phyloP scores from a whole-genome alignment of 257 asterid species.

The Nicotiana noctiflora region DNA sequence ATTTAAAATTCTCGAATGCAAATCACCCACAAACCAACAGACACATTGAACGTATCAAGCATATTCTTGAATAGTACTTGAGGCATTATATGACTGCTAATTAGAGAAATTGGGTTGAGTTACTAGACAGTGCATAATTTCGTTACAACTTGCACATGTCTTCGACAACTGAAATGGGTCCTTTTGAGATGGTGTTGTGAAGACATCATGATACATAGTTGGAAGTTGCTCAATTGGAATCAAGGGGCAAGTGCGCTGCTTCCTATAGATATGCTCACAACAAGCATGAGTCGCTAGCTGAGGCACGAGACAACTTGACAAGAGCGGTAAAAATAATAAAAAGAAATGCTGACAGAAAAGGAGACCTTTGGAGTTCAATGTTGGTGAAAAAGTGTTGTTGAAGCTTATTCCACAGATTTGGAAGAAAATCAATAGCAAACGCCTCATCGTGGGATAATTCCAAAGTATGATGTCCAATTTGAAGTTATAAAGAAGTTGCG shows the following conservation, averaged over 20 bases:
- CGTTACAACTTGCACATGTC: neutral
- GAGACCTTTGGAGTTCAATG: too few species aligned
- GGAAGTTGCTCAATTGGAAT: too few species aligned
- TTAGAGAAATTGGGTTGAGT: neutral
- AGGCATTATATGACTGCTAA: neutral
- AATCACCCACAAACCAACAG: neutral
- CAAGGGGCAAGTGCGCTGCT: neutral
- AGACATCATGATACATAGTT: too few species aligned
- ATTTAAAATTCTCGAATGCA: neutral
- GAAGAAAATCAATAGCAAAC: too few species aligned
- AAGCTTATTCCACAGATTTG: too few species aligned
- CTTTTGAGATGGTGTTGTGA: too few species aligned
- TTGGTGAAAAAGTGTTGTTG: too few species aligned
- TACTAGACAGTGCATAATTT: neutral
- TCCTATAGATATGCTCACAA: too few species aligned
- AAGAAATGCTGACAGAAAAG: neutral
- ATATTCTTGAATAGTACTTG: neutral
- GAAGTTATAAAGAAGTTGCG: too few species aligned
- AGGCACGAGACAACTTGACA: neutral
- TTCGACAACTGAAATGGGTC: neutral
- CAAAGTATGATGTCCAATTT: too few species aligned
- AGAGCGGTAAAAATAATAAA: neutral
- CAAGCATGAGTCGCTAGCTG: neutral
- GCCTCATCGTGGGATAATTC: too few species aligned
- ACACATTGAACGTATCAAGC: neutral